Base-by-base conservation (phyloP, 2,329 filamentous ascomycete species). In the Parascedosporium putredinis region DNA sequence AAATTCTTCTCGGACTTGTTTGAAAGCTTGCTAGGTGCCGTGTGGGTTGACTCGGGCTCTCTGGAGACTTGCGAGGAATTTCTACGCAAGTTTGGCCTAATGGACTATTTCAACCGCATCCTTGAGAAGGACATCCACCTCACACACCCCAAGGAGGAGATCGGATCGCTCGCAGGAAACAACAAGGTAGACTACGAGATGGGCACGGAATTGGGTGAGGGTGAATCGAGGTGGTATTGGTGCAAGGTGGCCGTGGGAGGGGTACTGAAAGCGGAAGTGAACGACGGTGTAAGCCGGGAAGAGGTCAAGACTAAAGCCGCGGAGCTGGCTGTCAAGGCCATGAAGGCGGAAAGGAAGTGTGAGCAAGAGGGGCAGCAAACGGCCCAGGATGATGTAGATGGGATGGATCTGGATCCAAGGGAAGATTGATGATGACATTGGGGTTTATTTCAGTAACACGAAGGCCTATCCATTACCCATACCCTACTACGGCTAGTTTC, bases 1-100 rank as follows among this genome's bases (percentile, higher is more conserved):
- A 96, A 96, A 60, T 86, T 87, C 63, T 84, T 85, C 64, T 91
- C 85, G 0, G 90, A 96, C 62, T 67, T 96, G 6, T 72, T 96
- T 8, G 91, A 97, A 67, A 78, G 79, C 27, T 62, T 94, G 0
- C 64, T 97, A 0, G 91, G 87, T 0, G 90, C 89, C 0, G 74
- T 96, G 0, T 96, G 86, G 71, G 70, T 95, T 18, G 93, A 97
- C 62, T 86, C 74, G 0, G 85, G 84, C 0, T 73, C 76, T 1
- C 60, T 88, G 12, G 68, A 68, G 0, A 62, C 61, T 0, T 94
- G 88, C 57, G 69, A 74, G 46, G 59, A 49, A 0, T 72, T 96
- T 33, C 62, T 88, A 0, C 72, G 77, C 42, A 67, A 69, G 0
- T 67, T 88, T 3, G 88, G 88, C 0, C 70, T 96, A 4, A 55